Conservation (phyloP, 176 grass and related monocot species). For the Tillandsia fasciculata region DNA sequence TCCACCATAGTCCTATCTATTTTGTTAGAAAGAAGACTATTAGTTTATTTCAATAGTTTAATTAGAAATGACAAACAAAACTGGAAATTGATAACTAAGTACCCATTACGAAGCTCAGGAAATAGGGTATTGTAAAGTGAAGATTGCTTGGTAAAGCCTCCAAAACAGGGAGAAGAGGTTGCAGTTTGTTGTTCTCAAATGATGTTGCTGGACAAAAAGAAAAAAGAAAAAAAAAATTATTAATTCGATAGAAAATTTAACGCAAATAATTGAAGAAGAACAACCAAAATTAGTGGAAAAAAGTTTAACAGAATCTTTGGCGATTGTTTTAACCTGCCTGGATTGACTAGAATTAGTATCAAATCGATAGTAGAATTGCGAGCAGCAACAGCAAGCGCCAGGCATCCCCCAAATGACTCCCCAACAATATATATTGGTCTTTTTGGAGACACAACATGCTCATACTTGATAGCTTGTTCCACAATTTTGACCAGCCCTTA, state of each 20-base stretch:
- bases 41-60: too few relatives aligned
- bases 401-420: conserved; percentile 73
- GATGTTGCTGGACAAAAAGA: conserved; percentile 56
- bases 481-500: conserved; percentile 44
- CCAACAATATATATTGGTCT: conserved; percentile 68
- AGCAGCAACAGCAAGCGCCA: conserved; percentile 69
- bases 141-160: conserved; percentile 67
- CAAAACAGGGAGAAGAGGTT: conserved; percentile 65
- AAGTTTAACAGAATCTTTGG: background rate
- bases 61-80: background rate
- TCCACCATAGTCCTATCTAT: background rate
- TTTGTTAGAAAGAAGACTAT: background rate
- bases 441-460: conserved; percentile 44
- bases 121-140: conserved; percentile 66
- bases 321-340: conserved; percentile 65
- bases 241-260: background rate
- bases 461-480: conserved; percentile 43
- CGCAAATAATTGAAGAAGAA: background rate
- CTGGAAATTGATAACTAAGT: conserved; percentile 7
- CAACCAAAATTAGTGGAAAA: background rate
- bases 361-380: conserved; percentile 55
- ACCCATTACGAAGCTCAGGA: conserved; percentile 90
- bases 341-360: conserved; percentile 76
- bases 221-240: background rate
- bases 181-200: conserved; percentile 57